A percentile compares a stretch with the other conserved stretches of the same genome.
phyloP scores from a whole-genome alignment of 306 rosid species.

The Cicer judaicum region DNA sequence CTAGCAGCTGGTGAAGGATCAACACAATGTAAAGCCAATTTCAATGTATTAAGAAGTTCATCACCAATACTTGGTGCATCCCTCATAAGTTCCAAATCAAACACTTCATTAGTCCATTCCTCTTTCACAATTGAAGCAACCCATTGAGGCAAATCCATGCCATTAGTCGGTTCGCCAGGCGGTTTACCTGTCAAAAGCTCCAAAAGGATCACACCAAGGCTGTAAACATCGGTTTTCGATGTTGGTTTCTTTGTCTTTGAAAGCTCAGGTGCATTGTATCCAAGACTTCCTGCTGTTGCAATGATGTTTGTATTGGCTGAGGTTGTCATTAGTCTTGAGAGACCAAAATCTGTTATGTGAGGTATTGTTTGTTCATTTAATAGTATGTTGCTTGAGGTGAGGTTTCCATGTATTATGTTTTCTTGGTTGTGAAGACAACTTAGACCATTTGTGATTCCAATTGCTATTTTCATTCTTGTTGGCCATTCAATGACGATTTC shows the following conservation, averaged over 20 bases:
- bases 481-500: conserved; percentile 76
- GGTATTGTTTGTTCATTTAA: conserved; percentile 71
- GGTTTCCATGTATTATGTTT: conserved; percentile 74
- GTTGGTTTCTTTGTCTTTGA: conserved; percentile 71
- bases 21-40: conserved; percentile 84
- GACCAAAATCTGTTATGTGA: conserved; percentile 82
- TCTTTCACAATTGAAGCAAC: conserved; percentile 90
- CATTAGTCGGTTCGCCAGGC: conserved; percentile 78
- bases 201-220: conserved; percentile 81
- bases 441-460: conserved; percentile 71
- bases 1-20: conserved; percentile 85
- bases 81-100: conserved; percentile 85
- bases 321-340: conserved; percentile 75
- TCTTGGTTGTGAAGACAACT: conserved; percentile 66
- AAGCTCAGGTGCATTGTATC: conserved; percentile 89
- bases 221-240: conserved; percentile 59
- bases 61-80: conserved; percentile 70
- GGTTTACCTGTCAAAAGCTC: conserved; percentile 89
- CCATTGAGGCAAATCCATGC: conserved; percentile 90
- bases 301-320: conserved; percentile 81
- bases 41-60: conserved; percentile 80
- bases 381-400: conserved; percentile 75
- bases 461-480: conserved; percentile 79
- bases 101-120: conserved; percentile 91
- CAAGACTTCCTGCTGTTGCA: conserved; percentile 86